Percentiles rank a stretch among this genome's conserved stretches.
Conservation (phyloP, 2,329 filamentous ascomycete genomes). For the Aspergillus tubingensis region DNA sequence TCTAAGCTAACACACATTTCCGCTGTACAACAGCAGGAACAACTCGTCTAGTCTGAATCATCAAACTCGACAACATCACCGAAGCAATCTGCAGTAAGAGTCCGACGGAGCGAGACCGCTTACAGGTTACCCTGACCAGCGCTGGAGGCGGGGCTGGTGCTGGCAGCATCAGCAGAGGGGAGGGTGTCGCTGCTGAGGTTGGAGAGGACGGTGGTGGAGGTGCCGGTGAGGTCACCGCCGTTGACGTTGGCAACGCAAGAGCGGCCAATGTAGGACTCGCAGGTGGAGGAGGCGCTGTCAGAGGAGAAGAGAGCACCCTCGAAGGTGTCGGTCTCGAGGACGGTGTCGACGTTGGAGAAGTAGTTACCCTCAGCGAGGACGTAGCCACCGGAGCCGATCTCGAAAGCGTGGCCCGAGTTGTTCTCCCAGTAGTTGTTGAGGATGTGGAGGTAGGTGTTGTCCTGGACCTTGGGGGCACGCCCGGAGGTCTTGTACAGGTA, state of each 20-base stretch:
- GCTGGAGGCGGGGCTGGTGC: slow-evolving; percentile 3
- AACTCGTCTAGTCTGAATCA: background rate
- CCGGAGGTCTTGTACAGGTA: slow-evolving; percentile 62
- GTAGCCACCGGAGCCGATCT: slow-evolving; percentile 46
- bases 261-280: slow-evolving; percentile 31
- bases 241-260: slow-evolving; percentile 4
- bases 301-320: slow-evolving; percentile 44
- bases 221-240: slow-evolving; percentile 4
- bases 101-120: background rate
- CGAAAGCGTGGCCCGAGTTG: slow-evolving; percentile 59
- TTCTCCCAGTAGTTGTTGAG: slow-evolving; percentile 63
- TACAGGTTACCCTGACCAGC: slow-evolving; percentile 9
- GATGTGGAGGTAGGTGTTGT: slow-evolving; percentile 60
- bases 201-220: background rate
- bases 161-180: background rate
- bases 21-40: background rate
- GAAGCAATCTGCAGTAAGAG: background rate
- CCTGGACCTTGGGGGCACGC: slow-evolving; percentile 58
- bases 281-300: slow-evolving; percentile 45
- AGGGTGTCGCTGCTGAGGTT: background rate
- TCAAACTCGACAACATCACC: background rate
- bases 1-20: background rate
- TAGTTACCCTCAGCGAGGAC: slow-evolving; percentile 60
- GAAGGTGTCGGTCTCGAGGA: slow-evolving; percentile 39
- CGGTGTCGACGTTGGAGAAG: slow-evolving; percentile 56